These are phyloP conservation scores for Xylariaceae sp. DNA, from an alignment of 2,329 filamentous ascomycete genomes.

Conservation along the genomic window DNA sequence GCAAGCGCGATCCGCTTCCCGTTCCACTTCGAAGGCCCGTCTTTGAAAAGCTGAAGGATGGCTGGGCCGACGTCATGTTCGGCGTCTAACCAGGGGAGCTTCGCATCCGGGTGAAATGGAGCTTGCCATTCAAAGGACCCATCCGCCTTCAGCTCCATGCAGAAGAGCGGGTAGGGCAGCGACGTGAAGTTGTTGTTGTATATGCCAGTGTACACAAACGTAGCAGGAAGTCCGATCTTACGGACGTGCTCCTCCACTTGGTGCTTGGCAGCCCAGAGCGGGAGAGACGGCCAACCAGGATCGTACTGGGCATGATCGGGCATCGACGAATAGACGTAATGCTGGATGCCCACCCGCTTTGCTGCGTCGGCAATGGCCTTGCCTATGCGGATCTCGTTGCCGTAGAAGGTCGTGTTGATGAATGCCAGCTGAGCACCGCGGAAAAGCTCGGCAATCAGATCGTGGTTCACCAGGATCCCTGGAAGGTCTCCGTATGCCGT, in stretches of 20 bases:
- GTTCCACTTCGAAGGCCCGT: conserved; percentile 83
- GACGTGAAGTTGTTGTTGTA: conserved; percentile 99
- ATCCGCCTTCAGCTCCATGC: conserved; percentile 81
- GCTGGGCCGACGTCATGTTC: conserved; percentile 94
- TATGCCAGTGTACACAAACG: conserved; percentile 93
- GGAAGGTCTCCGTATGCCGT: conserved; percentile 60
- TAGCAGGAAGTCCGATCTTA: conserved; percentile 74
- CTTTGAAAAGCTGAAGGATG: conserved; percentile 90
- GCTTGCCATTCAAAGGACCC: conserved; percentile 90
- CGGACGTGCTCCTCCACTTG: conserved; percentile 87
- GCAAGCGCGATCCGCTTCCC: conserved; percentile 73
- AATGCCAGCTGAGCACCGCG: conserved; percentile 81
- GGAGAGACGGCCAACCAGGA: conserved; percentile 71
- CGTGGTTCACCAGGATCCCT: conserved; percentile 63
- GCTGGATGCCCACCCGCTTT: conserved; percentile 75
- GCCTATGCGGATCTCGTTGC: conserved; percentile 87
- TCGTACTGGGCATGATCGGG: conserved; percentile 84
- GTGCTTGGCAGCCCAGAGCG: conserved; percentile 89
- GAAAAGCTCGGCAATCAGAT: conserved; percentile 73
- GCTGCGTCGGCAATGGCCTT: conserved; percentile 84
- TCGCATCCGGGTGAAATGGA: conserved; percentile 84
- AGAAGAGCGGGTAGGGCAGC: conserved; percentile 85
- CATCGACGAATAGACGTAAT: conserved; percentile 97
- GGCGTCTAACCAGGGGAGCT: conserved; percentile 90
- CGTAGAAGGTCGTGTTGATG: conserved; percentile 97